These are phyloP conservation scores for Nannochloris sp. DNA, from an alignment of 139 green algal species.

Conservation along the genomic window DNA sequence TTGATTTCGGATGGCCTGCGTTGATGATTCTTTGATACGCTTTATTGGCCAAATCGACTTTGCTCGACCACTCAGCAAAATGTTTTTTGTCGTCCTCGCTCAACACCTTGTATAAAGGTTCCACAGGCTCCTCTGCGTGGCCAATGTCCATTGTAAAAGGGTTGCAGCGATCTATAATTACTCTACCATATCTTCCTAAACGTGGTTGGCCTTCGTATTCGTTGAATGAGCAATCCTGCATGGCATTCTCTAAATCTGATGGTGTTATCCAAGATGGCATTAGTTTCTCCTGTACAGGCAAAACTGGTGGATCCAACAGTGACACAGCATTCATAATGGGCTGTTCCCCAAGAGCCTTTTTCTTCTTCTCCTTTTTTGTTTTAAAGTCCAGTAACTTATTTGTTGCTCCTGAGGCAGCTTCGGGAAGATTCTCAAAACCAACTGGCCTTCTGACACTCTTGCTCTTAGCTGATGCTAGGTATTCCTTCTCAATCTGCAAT, in stretches of 20 bases:
- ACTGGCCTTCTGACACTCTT: conserved; percentile 27
- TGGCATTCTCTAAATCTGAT: background rate
- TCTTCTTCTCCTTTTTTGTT: conserved; percentile 30
- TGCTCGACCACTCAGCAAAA: conserved; percentile 22
- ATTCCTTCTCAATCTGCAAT: conserved; percentile 33
- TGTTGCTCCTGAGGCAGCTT: conserved; percentile 24
- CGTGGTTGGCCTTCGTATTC: conserved; percentile 13
- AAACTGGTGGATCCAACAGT: conserved; percentile 23
- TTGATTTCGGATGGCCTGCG: background rate
- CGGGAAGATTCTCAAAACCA: conserved; percentile 29
- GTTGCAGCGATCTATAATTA: conserved; percentile 38
- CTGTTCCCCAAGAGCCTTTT: conserved; percentile 18
- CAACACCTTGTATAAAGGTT: background rate
- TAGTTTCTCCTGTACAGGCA: conserved; percentile 12
- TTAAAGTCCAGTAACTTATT: conserved; percentile 33
- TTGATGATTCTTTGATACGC: background rate
- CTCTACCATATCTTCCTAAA: conserved; percentile 41
- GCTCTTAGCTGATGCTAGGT: conserved; percentile 17
- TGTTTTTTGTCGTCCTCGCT: conserved; percentile 23
- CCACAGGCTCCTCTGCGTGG: background rate
- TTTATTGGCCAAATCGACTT: conserved; percentile 12
- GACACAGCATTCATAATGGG: conserved; percentile 30
- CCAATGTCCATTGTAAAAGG: conserved; percentile 13
- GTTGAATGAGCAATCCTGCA: background rate
- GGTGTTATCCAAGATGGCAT: background rate